Evolutionary conservation across 129 eudicot species (phyloP).

Genomic region (Silybum marianum): DNA sequence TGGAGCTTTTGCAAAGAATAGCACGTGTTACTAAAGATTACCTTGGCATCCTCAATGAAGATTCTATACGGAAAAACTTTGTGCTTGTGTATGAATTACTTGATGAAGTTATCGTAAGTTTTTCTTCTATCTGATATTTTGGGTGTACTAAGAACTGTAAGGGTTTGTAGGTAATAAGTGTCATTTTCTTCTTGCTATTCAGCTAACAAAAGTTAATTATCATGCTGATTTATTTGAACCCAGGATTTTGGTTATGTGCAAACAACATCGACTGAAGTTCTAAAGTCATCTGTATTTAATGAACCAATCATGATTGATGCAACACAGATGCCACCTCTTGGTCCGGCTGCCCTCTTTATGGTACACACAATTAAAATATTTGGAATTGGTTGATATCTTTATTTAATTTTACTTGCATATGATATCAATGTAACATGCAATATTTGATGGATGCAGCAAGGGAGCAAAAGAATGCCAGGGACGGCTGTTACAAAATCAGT

Average conservation of each 20-base stretch:
- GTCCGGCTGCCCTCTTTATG: constrained; percentile 95
- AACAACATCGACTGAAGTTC: constrained; percentile 94
- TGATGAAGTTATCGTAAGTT: constrained; percentile 94
- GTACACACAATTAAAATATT: constrained; percentile 37
- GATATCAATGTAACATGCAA: constrained; percentile 12
- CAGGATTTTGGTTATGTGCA: constrained; percentile 98
- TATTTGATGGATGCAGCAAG: constrained; percentile 66
- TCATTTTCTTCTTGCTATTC: background rate
- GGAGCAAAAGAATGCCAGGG: constrained; percentile 97
- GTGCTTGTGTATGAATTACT: constrained; percentile 94
- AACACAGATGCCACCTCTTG: constrained; percentile 86
- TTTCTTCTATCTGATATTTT: constrained; percentile 9
- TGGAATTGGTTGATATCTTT: constrained; percentile 11
- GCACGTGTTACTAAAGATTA: constrained; percentile 96
- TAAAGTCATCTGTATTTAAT: constrained; percentile 87
- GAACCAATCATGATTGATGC: constrained; percentile 95
- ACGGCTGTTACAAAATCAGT: constrained; percentile 98
- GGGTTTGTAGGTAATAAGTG: background rate
- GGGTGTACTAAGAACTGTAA: constrained; percentile 5
- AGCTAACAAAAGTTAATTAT: background rate
- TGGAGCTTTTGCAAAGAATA: constrained; percentile 93
- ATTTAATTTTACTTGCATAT: constrained; percentile 12
- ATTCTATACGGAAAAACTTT: constrained; percentile 82
- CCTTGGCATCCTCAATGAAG: constrained; percentile 94
- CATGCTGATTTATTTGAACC: constrained; percentile 19